A percentile compares a stretch with the other conserved stretches of the same genome.
Conservation (phyloP, 2,329 filamentous ascomycete species). For the Fusarium sterilihyphosum region DNA sequence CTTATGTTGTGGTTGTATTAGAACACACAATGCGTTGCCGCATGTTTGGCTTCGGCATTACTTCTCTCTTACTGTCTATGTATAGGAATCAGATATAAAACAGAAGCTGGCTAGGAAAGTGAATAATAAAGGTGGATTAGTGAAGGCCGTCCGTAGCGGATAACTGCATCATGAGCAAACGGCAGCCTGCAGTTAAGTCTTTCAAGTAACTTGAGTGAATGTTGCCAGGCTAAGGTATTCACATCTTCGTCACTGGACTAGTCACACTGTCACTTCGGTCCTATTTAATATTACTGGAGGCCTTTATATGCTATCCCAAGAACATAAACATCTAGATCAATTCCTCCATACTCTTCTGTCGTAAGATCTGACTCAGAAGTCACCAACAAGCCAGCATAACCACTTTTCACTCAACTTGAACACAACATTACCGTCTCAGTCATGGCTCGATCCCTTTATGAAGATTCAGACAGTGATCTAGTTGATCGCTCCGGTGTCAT, state of each 20-base stretch:
- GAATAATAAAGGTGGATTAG: background rate
- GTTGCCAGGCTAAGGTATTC: background rate
- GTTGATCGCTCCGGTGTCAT: background rate
- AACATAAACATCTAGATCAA: background rate
- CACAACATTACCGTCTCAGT: background rate
- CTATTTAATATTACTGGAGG: background rate
- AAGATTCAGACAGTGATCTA: background rate
- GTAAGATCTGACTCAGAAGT: background rate
- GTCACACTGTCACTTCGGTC: background rate
- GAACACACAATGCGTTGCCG: background rate
- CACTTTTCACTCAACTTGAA: background rate
- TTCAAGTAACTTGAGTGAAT: background rate
- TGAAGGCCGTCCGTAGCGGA: background rate
- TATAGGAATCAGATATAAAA: background rate
- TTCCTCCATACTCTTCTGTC: background rate
- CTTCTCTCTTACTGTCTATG: background rate
- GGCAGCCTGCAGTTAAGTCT: conserved; percentile 4
- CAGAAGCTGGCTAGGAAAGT: background rate
- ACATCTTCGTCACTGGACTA: background rate
- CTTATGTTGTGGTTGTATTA: background rate
- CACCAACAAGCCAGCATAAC: background rate
- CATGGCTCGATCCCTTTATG: background rate
- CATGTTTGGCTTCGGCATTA: background rate
- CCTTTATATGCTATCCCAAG: background rate
- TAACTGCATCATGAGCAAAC: background rate